Percentiles rank a stretch among this genome's conserved stretches.
phyloP scores from a whole-genome alignment of 2,329 filamentous ascomycete species.

The Beauveria sp. region DNA sequence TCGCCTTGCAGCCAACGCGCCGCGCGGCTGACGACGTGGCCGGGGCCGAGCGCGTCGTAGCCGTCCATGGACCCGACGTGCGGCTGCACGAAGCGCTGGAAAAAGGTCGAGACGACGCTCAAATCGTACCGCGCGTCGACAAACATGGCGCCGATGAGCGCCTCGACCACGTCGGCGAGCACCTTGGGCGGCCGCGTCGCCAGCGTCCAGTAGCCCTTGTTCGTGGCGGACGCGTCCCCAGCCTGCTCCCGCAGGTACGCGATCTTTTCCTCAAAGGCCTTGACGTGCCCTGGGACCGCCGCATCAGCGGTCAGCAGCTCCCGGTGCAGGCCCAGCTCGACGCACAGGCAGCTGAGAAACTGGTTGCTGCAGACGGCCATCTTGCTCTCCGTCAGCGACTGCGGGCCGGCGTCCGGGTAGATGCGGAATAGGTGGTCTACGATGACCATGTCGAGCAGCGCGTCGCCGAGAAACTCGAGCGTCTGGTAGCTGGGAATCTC shows the following conservation, averaged over 20 bases:
- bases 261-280: constrained; percentile 51
- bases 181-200: constrained; percentile 60
- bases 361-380: constrained; percentile 99
- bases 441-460: constrained; percentile 77
- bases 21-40: constrained; percentile 74
- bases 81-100: constrained; percentile 61
- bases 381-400: constrained; percentile 98
- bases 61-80: constrained; percentile 80
- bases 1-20: constrained; percentile 54
- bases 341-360: constrained; percentile 77
- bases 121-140: constrained; percentile 82
- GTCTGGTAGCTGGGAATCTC: constrained; percentile 83
- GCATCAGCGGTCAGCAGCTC: constrained; percentile 55
- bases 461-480: constrained; percentile 86
- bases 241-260: constrained; percentile 39
- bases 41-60: constrained; percentile 81
- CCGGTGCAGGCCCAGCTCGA: constrained; percentile 68
- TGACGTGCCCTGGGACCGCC: constrained; percentile 34
- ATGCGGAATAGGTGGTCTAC: constrained; percentile 74
- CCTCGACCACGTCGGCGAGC: constrained; percentile 81
- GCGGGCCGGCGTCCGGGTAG: constrained; percentile 75
- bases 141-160: constrained; percentile 84
- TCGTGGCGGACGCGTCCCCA: constrained; percentile 20
- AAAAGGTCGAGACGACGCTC: constrained; percentile 65
- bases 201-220: constrained; percentile 60